Conservation (phyloP, 768 basidiomycete genomes). For the Termitomyces sp. region DNA sequence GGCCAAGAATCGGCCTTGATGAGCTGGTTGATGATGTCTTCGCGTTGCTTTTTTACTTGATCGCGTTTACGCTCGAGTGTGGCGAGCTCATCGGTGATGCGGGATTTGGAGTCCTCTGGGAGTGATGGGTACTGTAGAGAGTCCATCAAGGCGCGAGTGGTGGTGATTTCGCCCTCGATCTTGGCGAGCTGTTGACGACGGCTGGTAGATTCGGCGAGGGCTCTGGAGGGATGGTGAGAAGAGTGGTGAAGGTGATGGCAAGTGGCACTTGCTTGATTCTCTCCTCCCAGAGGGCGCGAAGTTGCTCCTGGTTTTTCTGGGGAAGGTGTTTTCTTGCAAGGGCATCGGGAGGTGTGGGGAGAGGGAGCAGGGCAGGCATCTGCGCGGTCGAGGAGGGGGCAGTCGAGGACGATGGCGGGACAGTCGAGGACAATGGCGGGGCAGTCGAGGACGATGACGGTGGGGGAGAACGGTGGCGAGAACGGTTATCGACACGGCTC, state of each 20-base stretch:
- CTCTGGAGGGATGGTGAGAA: conserved; percentile 6
- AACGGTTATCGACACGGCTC: no score
- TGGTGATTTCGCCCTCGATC: conserved; percentile 18
- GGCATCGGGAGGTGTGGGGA: conserved; percentile 16
- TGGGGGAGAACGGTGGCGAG: neutral
- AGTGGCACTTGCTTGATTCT: conserved; percentile 21
- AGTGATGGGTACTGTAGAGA: conserved; percentile 13
- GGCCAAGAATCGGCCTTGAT: conserved; percentile 28
- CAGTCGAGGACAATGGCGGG: neutral
- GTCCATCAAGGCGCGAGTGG: conserved; percentile 14
- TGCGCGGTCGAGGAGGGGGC: conserved; percentile 3
- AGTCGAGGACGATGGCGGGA: neutral
- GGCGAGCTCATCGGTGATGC: conserved; percentile 14
- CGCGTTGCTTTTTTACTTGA: conserved; percentile 18
- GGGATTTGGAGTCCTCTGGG: conserved; percentile 14
- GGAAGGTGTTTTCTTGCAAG: conserved; percentile 9
- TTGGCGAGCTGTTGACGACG: conserved; percentile 13
- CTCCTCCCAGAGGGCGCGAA: conserved; percentile 20
- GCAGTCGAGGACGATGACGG: neutral
- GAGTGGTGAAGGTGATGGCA: neutral
- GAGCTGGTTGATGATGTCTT: conserved; percentile 16
- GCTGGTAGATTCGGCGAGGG: conserved; percentile 9
- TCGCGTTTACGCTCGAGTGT: conserved; percentile 20
- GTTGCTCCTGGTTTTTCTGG: conserved; percentile 17
- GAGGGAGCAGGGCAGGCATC: conserved; percentile 10